Percentiles rank a stretch among this genome's conserved stretches.
phyloP scores from a whole-genome alignment of 2,329 filamentous ascomycete species.

The Ophiostoma populinum region DNA sequence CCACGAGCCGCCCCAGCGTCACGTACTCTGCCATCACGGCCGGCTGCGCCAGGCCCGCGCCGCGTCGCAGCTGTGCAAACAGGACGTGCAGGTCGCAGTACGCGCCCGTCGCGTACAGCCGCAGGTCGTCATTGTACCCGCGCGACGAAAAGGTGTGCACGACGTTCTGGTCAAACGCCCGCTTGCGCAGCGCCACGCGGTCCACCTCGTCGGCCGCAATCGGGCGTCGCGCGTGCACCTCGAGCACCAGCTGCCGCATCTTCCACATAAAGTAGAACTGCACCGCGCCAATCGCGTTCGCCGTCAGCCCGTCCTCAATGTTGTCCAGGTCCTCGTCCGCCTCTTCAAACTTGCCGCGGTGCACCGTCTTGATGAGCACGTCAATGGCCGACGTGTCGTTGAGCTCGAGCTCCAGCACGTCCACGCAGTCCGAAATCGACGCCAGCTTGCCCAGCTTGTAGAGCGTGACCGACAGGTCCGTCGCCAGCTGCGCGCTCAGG shows the following conservation, averaged over 20 bases:
- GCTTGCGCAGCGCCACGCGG: conserved; percentile 35
- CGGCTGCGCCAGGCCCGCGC: conserved; percentile 25
- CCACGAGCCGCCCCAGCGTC: conserved; percentile 44
- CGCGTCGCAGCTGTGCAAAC: conserved; percentile 53
- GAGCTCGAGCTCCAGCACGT: conserved; percentile 49
- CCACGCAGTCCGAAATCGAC: conserved; percentile 60
- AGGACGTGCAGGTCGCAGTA: conserved; percentile 70
- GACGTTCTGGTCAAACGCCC: conserved; percentile 42
- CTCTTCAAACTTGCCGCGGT: conserved; percentile 54
- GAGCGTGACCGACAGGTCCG: conserved; percentile 55
- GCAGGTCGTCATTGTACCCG: conserved; percentile 58
- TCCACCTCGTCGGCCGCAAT: conserved; percentile 43
- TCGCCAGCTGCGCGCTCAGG: conserved; percentile 46
- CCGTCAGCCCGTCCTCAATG: conserved; percentile 62
- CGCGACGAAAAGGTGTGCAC: conserved; percentile 52
- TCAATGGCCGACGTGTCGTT: conserved; percentile 38
- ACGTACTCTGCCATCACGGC: conserved; percentile 29
- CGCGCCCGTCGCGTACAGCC: conserved; percentile 56
- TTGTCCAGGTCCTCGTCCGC: conserved; percentile 54
- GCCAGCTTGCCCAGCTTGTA: conserved; percentile 68
- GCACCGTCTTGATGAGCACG: conserved; percentile 53
- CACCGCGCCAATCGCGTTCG: conserved; percentile 56
- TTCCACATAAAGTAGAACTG: conserved; percentile 97
- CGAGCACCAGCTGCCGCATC: conserved; percentile 39
- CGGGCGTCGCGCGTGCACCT: conserved; percentile 35